A percentile compares a stretch with the other conserved stretches of the same genome.
phyloP scores from a whole-genome alignment of 768 basidiomycete genomes.

The Megacollybia marginata region DNA sequence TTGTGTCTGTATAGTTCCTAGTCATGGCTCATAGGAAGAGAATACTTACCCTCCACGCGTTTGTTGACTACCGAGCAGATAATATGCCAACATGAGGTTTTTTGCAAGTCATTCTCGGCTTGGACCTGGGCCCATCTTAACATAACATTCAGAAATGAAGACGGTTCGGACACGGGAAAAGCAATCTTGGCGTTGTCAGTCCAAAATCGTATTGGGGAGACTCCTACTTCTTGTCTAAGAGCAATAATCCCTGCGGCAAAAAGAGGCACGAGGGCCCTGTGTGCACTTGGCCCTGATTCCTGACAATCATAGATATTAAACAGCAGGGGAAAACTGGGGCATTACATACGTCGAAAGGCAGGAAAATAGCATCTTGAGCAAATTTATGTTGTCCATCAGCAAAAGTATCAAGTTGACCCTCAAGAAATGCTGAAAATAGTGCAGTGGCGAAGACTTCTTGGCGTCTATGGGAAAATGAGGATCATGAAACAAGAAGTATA shows the following conservation, averaged over 20 bases:
- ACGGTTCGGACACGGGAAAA: constrained; percentile 41
- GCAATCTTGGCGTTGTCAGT: constrained; percentile 32
- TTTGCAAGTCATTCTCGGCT: constrained; percentile 43
- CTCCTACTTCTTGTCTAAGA: constrained; percentile 56
- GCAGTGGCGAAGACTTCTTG: constrained; percentile 51
- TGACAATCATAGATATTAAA: constrained; percentile 18
- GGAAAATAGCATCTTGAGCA: constrained; percentile 28
- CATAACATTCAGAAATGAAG: constrained; percentile 44
- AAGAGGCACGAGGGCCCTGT: constrained; percentile 60
- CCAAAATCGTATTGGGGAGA: background rate
- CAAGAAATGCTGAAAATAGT: constrained; percentile 48
- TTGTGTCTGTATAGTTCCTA: constrained; percentile 30
- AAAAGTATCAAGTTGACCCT: constrained; percentile 44
- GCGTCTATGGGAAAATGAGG: constrained; percentile 33
- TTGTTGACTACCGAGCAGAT: constrained; percentile 76
- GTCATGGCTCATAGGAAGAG: background rate
- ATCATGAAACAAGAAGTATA: background rate
- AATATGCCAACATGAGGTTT: constrained; percentile 46
- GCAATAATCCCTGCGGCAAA: constrained; percentile 63
- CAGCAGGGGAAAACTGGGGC: background rate
- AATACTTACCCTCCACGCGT: constrained; percentile 50
- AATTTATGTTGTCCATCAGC: constrained; percentile 51
- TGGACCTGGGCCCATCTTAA: constrained; percentile 52
- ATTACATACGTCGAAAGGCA: constrained; percentile 42
- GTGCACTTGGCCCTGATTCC: constrained; percentile 33